Evolutionary conservation across 2,329 filamentous ascomycete genomes (phyloP), one percentile per base, ranked within the genome.

Genomic region (Alternaria gaisen): DNA sequence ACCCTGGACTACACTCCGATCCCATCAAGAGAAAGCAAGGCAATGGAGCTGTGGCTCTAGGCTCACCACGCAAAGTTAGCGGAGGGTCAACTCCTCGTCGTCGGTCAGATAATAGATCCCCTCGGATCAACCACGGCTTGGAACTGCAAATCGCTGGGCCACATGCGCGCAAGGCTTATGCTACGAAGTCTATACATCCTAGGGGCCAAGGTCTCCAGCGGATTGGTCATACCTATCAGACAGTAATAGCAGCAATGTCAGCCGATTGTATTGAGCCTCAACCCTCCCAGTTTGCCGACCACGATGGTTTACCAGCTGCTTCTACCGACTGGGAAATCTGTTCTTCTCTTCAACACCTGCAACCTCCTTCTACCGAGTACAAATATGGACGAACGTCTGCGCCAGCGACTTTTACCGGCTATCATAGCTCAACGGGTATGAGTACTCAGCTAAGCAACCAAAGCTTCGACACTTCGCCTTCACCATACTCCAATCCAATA

Each of bases 401-500:
- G 7, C 53, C 16, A 34, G 4, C 20, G 4, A 4, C 46, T 32
- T n/a, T n/a, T 18, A 56, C 38, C 11, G 41, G 32, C 4, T 30
- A 46, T 18, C 7, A 38, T 34, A 18, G 7, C 32, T 28, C 47
- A 16, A 20, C 53, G 12, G 20, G 26, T n/a, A 56, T 52, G 30
- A 62, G 55, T n/a, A 58, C 56, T 4, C 51, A 56, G 18, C 38
- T 51, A 26, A 63, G 60, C 47, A 53, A 22, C 9, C 41, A 54
- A 12, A 34, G 20, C 3, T 42, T 51, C 10, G 40, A 55, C 16
- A 16, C 44, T 11, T 12, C 38, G 7, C 41, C 60, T n/a, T 62
- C 60, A 3, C 36, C 26, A 14, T 62, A 59, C n/a, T 5, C 18
- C 7, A 18, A 10, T 6, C 24, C 51, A 3, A 32, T 40, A 14